These are phyloP conservation scores for Chrysopogon serrulatus DNA, from an alignment of 176 grass and related monocot genomes.

Conservation along the genomic window DNA sequence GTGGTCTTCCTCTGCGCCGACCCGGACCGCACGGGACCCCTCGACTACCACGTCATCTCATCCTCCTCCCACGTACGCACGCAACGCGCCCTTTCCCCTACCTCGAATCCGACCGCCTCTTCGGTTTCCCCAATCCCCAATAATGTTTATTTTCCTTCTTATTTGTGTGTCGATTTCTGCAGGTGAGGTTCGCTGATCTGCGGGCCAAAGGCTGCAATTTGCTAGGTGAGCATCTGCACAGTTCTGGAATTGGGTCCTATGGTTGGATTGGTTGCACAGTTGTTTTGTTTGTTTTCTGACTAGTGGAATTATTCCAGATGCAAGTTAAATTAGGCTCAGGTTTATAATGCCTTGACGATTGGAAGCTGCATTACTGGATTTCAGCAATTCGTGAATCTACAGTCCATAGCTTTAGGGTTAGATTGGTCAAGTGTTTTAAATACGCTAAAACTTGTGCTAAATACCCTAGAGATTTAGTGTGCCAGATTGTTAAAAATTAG, in stretches of 20 bases:
- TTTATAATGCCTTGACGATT: neutral
- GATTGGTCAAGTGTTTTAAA: neutral
- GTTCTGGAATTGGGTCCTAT: neutral
- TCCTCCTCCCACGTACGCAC: slow-evolving; percentile 72
- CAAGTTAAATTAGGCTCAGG: neutral
- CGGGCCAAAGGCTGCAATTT: slow-evolving; percentile 73
- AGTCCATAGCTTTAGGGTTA: neutral
- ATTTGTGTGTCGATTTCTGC: slow-evolving; percentile 1
- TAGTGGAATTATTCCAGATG: neutral
- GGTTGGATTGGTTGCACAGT: neutral
- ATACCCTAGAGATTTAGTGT: neutral
- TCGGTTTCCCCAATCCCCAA: slow-evolving; percentile 22
- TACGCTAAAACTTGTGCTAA: neutral
- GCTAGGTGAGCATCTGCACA: slow-evolving; percentile 48
- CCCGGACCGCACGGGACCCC: slow-evolving; percentile 40
- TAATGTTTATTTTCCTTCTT: slow-evolving; percentile 5
- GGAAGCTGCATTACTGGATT: neutral
- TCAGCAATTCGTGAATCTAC: neutral
- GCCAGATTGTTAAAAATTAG: neutral
- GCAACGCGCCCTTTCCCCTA: neutral
- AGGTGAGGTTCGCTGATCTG: slow-evolving; percentile 88
- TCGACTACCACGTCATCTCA: slow-evolving; percentile 85
- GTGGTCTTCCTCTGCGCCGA: slow-evolving; percentile 67
- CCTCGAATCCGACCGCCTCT: neutral
- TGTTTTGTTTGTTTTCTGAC: neutral